phyloP scores from a whole-genome alignment of 805 yeast species.

The Starmerella asiatica region DNA sequence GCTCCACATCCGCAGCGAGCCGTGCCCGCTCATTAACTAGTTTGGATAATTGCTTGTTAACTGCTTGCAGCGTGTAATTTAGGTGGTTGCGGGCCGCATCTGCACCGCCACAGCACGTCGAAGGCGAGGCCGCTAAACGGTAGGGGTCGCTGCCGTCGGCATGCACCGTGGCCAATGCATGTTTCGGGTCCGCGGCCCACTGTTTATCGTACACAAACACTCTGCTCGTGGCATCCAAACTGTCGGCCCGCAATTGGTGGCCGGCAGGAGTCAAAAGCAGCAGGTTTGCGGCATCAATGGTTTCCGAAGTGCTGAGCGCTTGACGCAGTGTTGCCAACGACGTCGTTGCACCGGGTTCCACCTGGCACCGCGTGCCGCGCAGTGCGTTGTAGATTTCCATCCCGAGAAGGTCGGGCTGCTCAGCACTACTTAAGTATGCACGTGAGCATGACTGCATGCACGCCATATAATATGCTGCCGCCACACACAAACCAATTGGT shows the following conservation, averaged over 20 bases:
- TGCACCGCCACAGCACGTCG: conserved; percentile 3
- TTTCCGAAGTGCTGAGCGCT: conserved; percentile 12
- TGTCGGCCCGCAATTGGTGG: conserved; percentile 20
- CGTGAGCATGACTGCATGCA: no score
- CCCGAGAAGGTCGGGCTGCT: neutral
- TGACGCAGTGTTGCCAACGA: conserved; percentile 19
- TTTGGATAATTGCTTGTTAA: conserved; percentile 1
- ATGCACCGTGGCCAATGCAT: conserved; percentile 10
- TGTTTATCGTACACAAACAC: conserved; percentile 22
- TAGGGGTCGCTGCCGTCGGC: neutral
- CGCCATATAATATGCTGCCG: no score
- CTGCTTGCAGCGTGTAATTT: conserved; percentile 4
- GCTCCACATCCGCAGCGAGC: conserved; percentile 13
- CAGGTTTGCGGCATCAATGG: conserved; percentile 19
- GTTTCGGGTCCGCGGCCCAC: conserved; percentile 6
- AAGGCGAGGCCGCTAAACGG: neutral
- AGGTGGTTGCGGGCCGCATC: conserved; percentile 2
- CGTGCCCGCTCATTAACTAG: conserved; percentile 1
- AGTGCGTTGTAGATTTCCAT: conserved; percentile 23
- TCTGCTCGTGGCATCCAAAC: conserved; percentile 12
- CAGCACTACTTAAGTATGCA: no score
- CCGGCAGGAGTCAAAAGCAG: conserved; percentile 23
- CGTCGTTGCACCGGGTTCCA: conserved; percentile 18
- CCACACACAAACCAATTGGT: no score
- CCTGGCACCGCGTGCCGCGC: conserved; percentile 18